Conservation (phyloP, 768 basidiomycete species). For the Galerina sulciceps region DNA sequence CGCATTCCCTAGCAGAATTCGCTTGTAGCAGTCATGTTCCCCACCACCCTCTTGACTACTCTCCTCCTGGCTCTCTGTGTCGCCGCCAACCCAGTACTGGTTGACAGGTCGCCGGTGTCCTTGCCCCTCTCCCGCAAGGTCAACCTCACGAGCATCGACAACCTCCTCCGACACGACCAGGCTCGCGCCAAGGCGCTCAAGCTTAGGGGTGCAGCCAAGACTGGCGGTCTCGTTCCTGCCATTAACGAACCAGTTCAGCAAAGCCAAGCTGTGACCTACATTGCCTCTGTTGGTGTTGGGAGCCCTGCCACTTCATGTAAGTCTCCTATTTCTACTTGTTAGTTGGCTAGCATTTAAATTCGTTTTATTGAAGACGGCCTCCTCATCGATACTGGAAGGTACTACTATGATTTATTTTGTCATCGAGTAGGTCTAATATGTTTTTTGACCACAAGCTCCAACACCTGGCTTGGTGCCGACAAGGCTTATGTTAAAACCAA, state of each 20-base stretch:
- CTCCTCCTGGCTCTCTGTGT: conserved; percentile 51
- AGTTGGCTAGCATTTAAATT: background rate
- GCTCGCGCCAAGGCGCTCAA: conserved; percentile 50
- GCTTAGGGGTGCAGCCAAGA: conserved; percentile 38
- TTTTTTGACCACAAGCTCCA: conserved; percentile 47
- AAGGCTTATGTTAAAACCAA: conserved; percentile 49
- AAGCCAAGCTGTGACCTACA: conserved; percentile 44
- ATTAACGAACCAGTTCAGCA: conserved; percentile 43
- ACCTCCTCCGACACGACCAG: conserved; percentile 55
- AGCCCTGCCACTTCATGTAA: conserved; percentile 59
- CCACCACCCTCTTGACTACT: conserved; percentile 44
- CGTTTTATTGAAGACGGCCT: conserved; percentile 45
- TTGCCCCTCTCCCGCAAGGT: conserved; percentile 56
- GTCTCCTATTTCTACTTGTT: conserved; percentile 12
- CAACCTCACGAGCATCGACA: conserved; percentile 52
- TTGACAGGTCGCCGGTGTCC: conserved; percentile 44
- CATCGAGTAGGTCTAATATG: no score
- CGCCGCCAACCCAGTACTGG: conserved; percentile 46
- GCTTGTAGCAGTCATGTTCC: conserved; percentile 19
- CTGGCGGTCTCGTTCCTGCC: conserved; percentile 35
- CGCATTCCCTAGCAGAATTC: conserved; percentile 19
- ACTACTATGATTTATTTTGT: no score
- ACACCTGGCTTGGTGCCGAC: conserved; percentile 70
- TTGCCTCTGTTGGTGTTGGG: conserved; percentile 55
- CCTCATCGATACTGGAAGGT: conserved; percentile 62